Conservation (phyloP, 768 basidiomycete genomes). For the Astraeus odoratus region DNA sequence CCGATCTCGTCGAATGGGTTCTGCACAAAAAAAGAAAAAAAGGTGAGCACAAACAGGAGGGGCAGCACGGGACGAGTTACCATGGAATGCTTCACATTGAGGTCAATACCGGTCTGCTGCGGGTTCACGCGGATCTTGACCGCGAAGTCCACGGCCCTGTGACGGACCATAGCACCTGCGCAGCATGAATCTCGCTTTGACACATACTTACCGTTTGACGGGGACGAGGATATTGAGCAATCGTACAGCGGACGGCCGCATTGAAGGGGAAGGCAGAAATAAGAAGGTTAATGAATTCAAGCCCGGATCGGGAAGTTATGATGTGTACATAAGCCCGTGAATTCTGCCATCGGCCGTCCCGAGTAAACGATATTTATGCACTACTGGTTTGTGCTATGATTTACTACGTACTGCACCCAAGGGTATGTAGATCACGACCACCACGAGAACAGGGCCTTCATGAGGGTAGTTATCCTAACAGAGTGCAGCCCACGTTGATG, state of each 20-base stretch:
- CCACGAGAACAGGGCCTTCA: too few species aligned
- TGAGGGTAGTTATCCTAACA: background rate
- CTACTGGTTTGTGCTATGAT: background rate
- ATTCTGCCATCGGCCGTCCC: too few species aligned
- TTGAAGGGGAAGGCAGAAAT: too few species aligned
- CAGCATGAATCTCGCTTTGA: too few species aligned
- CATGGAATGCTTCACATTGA: slow-evolving; percentile 99
- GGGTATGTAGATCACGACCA: too few species aligned
- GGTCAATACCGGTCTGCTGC: slow-evolving; percentile 91
- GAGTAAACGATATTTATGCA: too few species aligned
- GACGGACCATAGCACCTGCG: too few species aligned
- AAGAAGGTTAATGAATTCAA: background rate
- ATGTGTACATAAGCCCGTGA: too few species aligned
- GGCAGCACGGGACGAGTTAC: slow-evolving; percentile 39
- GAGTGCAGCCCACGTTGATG: background rate
- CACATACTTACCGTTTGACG: slow-evolving; percentile 73
- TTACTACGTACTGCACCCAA: background rate
- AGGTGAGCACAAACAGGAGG: background rate
- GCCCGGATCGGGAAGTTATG: too few species aligned
- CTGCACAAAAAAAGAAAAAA: slow-evolving; percentile 32
- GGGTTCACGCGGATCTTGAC: slow-evolving; percentile 98
- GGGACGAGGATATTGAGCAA: slow-evolving; percentile 90
- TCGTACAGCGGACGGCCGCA: slow-evolving; percentile 68
- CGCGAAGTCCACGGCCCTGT: slow-evolving; percentile 90
- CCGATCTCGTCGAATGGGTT: slow-evolving; percentile 99